Conservation (phyloP, 305 asterid genomes). For the Withania somnifera region DNA sequence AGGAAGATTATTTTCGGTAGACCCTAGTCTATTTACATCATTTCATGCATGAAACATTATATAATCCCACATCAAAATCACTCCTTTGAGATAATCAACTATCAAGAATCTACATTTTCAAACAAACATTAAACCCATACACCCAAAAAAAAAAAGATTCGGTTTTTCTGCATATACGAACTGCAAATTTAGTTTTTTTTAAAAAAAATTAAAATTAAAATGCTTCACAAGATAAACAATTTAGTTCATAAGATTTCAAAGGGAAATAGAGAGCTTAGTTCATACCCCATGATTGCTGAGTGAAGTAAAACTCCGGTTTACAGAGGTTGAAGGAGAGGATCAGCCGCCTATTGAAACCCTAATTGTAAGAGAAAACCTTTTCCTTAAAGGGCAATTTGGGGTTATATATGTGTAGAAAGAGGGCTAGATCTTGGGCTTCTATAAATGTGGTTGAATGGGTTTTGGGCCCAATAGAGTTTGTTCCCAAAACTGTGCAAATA, state of each 20-base stretch:
- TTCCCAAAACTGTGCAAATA: too few relatives aligned
- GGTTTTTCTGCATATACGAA: not conserved
- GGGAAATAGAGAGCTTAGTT: not conserved
- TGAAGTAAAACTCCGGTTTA: slow-evolving; percentile 17
- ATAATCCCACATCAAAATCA: not conserved
- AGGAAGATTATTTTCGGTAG: too few relatives aligned
- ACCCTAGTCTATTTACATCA: too few relatives aligned
- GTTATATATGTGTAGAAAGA: not conserved
- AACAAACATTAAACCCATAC: not conserved
- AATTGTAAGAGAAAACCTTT: not conserved
- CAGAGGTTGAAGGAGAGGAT: slow-evolving; percentile 7
- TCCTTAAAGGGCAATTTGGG: not conserved
- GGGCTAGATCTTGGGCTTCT: not conserved
- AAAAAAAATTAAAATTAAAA: not conserved
- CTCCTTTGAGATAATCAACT: not conserved
- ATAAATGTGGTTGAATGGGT: not conserved
- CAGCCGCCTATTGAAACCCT: slow-evolving; percentile 36
- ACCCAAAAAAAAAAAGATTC: not conserved
- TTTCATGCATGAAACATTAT: not conserved
- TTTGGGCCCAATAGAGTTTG: not conserved
- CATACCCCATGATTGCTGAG: slow-evolving; percentile 70
- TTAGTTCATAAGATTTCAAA: not conserved
- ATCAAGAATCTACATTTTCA: not conserved
- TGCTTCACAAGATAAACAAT: not conserved
- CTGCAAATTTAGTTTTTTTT: not conserved